Evolutionary conservation across 2,329 filamentous ascomycete species (phyloP).

Genomic region (Penicillium sp.): DNA sequence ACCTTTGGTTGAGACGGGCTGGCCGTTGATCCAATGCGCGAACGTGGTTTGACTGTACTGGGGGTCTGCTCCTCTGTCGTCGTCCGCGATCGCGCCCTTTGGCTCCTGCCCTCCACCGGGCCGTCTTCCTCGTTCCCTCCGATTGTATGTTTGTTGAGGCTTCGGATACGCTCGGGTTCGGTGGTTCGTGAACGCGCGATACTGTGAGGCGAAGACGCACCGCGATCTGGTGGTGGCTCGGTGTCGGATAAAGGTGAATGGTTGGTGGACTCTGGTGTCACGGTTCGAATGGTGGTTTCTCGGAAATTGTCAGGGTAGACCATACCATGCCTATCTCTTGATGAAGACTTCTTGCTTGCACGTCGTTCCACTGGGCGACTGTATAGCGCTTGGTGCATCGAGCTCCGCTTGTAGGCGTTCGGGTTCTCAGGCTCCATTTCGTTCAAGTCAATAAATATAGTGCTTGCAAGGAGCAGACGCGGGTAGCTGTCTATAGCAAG

Average conservation of each 20-base stretch:
- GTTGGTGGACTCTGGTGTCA: slow-evolving; percentile 48
- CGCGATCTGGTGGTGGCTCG: slow-evolving; percentile 34
- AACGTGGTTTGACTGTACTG: slow-evolving; percentile 36
- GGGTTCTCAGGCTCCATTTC: slow-evolving; percentile 46
- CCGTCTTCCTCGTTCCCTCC: slow-evolving; percentile 37
- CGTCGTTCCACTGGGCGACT: slow-evolving; percentile 46
- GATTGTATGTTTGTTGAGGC: slow-evolving; percentile 32
- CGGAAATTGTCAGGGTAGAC: slow-evolving; percentile 50
- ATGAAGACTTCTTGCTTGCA: slow-evolving; percentile 51
- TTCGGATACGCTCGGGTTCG: slow-evolving; percentile 37
- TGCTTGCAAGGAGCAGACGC: neutral
- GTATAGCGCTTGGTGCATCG: slow-evolving; percentile 40
- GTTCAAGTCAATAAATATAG: slow-evolving; percentile 11
- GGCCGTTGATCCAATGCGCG: slow-evolving; percentile 42
- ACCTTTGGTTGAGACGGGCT: slow-evolving; percentile 35
- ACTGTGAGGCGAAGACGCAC: slow-evolving; percentile 39
- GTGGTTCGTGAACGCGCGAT: slow-evolving; percentile 35
- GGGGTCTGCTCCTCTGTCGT: slow-evolving; percentile 46
- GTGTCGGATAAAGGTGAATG: slow-evolving; percentile 43
- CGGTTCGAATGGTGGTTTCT: slow-evolving; percentile 48
- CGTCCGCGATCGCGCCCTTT: slow-evolving; percentile 43
- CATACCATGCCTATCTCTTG: slow-evolving; percentile 49
- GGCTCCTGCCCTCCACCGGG: slow-evolving; percentile 32
- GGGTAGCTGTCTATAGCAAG: slow-evolving; percentile 19
- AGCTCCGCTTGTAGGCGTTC: slow-evolving; percentile 44